These are phyloP conservation scores for Ophiosphaerella narmari DNA, from an alignment of 2,329 filamentous ascomycete genomes.

Conservation along the genomic window DNA sequence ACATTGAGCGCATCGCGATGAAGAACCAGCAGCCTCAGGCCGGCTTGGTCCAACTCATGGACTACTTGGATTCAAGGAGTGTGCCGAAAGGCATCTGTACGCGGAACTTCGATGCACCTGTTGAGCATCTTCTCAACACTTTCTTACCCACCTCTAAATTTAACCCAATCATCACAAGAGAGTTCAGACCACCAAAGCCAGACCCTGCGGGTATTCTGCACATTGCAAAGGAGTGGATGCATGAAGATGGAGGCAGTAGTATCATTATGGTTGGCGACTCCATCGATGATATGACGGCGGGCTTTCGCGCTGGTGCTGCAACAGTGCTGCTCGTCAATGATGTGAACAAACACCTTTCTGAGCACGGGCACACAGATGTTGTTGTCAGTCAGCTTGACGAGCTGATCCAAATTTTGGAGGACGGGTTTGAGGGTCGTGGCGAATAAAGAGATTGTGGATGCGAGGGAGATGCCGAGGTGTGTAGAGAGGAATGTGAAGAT, in stretches of 20 bases:
- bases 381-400: constrained; percentile 74
- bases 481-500: neutral
- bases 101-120: constrained; percentile 82
- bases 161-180: constrained; percentile 79
- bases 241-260: constrained; percentile 49
- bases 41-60: constrained; percentile 77
- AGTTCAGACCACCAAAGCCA: constrained; percentile 83
- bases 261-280: constrained; percentile 65
- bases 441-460: constrained; percentile 33
- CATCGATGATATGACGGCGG: constrained; percentile 91
- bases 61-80: constrained; percentile 70
- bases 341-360: constrained; percentile 71
- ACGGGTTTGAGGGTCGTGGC: constrained; percentile 67
- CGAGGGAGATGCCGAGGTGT: constrained; percentile 3
- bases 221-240: constrained; percentile 76
- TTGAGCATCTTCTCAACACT: constrained; percentile 72
- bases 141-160: constrained; percentile 74
- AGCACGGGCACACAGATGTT: constrained; percentile 77
- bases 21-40: constrained; percentile 77
- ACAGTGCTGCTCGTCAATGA: constrained; percentile 88
- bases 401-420: constrained; percentile 73
- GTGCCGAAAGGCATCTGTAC: constrained; percentile 88
- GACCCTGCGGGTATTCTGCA: constrained; percentile 85
- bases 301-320: constrained; percentile 78
- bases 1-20: constrained; percentile 84